Evolutionary conservation across 1,139 yeast genomes (phyloP), one percentile per base, ranked within the genome.

Genomic region (Lodderomyces margitis): DNA sequence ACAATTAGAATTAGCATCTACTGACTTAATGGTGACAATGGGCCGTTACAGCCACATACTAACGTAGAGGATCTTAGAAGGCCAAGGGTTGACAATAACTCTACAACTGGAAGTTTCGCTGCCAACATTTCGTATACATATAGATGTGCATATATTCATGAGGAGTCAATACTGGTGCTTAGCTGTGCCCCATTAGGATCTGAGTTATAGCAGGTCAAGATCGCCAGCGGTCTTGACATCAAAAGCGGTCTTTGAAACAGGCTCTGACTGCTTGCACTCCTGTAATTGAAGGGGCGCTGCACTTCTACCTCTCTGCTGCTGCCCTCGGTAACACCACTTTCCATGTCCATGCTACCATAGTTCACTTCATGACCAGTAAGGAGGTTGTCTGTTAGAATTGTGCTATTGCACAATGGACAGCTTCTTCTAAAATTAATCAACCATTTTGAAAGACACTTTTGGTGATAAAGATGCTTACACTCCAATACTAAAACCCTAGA

Each of bases 401-500:
- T 44, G 17, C 61, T 55, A 49, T 71, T 71, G 49, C 78, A 72
- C 47, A 72, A 61, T 0, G 78, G 78, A 51, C 78, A 72, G 42
- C 69, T 66, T 43, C 75, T 54, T 38, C 62, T 59, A 52, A 71
- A 72, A 50, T 71, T 70, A 21, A 72, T 65, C 37, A 72, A 57
- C 78, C 78, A 72, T 47, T 70, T 71, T 16, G 74, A 64, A 40
- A 72, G 59, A 48, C 78, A 72, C 24, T 56, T 55, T 46, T 72
- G 74, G 49, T 72, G 78, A 48, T 61, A 71, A 27, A 71, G 60
- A 51, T 72, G 78, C 48, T 69, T 69, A 49, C 78, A 72, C 17
- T 62, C 64, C 41, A 72, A 57, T n/a, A 71, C 66, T 36, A 72
- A 57, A 5, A 72, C 71, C 33, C 66, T 52, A 5, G 75, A 67